Percentiles rank a stretch among this genome's conserved stretches.
These are phyloP conservation scores for Metarhizium brunneum DNA, from an alignment of 2,329 filamentous ascomycete species.

Conservation along the genomic window DNA sequence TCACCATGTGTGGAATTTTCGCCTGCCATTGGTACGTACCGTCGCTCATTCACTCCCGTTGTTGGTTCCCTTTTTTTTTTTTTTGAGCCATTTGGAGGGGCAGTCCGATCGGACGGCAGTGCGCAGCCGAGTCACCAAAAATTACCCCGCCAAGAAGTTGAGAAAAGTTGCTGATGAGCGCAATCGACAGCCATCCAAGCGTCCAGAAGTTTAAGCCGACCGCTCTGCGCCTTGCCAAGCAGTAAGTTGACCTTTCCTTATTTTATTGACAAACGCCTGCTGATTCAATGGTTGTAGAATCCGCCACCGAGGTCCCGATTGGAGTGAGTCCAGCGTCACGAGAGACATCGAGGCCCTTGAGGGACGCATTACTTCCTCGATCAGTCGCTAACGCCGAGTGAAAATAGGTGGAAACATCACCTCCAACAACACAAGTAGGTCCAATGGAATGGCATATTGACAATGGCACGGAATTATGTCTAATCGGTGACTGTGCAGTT, in stretches of 20 bases:
- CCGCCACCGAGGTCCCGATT: slow-evolving; percentile 94
- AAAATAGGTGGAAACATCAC: slow-evolving; percentile 73
- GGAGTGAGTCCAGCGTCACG: slow-evolving; percentile 60
- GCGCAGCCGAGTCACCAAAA: background rate
- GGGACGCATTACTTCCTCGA: background rate
- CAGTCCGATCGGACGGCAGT: slow-evolving; percentile 12
- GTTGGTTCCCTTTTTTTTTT: background rate
- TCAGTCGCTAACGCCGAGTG: background rate
- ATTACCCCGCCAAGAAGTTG: slow-evolving; percentile 20
- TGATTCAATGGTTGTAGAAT: slow-evolving; percentile 44
- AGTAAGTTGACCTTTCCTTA: slow-evolving; percentile 45
- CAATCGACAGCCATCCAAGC: slow-evolving; percentile 63
- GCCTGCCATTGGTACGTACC: slow-evolving; percentile 75
- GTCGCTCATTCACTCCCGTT: background rate
- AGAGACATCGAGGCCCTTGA: background rate
- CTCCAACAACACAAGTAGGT: slow-evolving; percentile 81
- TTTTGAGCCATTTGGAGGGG: slow-evolving; percentile 17
- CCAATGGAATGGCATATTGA: slow-evolving; percentile 10
- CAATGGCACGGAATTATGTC: background rate
- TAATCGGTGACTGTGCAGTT: slow-evolving; percentile 40
- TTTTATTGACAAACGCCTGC: background rate
- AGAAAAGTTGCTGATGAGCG: slow-evolving; percentile 7
- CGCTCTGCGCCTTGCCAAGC: slow-evolving; percentile 86
- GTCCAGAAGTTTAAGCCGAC: slow-evolving; percentile 94
- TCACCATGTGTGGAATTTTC: slow-evolving; percentile 92